Evolutionary conservation across 208 protist genomes (phyloP).

Genomic region (Tetramitus jugosus): DNA sequence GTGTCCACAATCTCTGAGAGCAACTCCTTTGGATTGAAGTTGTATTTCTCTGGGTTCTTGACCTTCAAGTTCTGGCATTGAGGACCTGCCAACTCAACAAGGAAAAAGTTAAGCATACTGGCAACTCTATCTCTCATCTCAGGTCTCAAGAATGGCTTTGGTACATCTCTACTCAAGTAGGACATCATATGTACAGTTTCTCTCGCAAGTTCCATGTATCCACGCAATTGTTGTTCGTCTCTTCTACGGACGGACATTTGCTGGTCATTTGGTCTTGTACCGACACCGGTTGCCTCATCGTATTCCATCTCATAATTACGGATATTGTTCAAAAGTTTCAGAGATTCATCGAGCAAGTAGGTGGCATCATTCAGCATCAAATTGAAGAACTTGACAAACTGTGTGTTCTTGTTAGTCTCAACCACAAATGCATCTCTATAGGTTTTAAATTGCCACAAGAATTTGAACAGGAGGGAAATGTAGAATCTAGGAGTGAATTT

Average conservation of each 20-base stretch:
- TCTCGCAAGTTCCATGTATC: conserved; percentile 5
- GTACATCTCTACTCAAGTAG: conserved; percentile 6
- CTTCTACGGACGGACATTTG: background rate
- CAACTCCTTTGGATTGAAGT: conserved; percentile 21
- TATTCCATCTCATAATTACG: background rate
- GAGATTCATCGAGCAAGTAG: conserved; percentile 7
- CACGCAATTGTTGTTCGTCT: too few relatives aligned
- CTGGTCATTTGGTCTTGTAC: background rate
- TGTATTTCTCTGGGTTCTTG: conserved; percentile 11
- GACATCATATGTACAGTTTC: conserved; percentile 27
- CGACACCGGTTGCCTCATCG: background rate
- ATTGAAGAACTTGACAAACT: conserved; percentile 19
- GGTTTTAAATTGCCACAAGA: background rate
- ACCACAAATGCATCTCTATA: conserved; percentile 17
- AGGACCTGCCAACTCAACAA: conserved; percentile 14
- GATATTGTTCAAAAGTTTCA: background rate
- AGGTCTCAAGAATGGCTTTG: conserved; percentile 12
- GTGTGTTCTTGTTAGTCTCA: background rate
- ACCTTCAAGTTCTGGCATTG: conserved; percentile 15
- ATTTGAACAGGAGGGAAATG: conserved; percentile 15
- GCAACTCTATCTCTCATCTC: conserved; percentile 27
- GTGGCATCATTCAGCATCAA: background rate
- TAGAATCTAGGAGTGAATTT: conserved; percentile 20
- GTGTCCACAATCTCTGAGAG: conserved; percentile 19
- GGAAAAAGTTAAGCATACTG: conserved; percentile 22